Base-by-base conservation (phyloP, 1,284 basidiomycete species). In the Leccinum subspadiceum region DNA sequence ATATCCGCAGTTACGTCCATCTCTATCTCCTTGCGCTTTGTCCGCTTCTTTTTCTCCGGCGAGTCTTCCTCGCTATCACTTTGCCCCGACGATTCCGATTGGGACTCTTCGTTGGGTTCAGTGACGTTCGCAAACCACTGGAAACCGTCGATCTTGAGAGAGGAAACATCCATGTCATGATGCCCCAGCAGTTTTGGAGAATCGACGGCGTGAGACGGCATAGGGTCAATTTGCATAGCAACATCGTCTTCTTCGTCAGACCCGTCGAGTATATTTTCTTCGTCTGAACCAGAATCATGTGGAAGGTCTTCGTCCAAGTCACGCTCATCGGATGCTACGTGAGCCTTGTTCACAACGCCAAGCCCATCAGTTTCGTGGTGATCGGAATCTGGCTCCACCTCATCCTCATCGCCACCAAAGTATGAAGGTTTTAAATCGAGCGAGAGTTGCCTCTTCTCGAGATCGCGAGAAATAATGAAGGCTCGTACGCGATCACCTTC, bases 351-450 rank as follows among this genome's bases (percentile, higher is more conserved):
- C 9, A 65, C 66, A 13, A 67, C 69, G 26, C 64, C 73, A 60
- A 70, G 65, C 12, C 76, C 74, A 3, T 70, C 72, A 35, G 71
- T 66, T 20, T 53, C 39, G 2, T 8, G 29, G 1, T 48, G 49
- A 46, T 61, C 62, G 9, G 44, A 52, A 44, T 65, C 74, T 20
- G 60, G 65, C 10, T 66, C 73, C 6, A 56, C 58, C 52, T 72
- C 71, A 0, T 73, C 76, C 3, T 75, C 73, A 12, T 73, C 72
- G 29, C 81, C 83, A 37, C 73, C 75, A 73, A 98, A 96, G 75
- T 90, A 89, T 53, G 91, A 96, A 37, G 92, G 93, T 76, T 97
- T 98, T 63, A 98, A 79, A 57, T 93, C 90, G 50, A 99, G 84
- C 51, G 91, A 91, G 65, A 98, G 87, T 56, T 90, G 89, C 53